Conservation (phyloP, 1,284 basidiomycete genomes). For the Coniophora puteana region DNA sequence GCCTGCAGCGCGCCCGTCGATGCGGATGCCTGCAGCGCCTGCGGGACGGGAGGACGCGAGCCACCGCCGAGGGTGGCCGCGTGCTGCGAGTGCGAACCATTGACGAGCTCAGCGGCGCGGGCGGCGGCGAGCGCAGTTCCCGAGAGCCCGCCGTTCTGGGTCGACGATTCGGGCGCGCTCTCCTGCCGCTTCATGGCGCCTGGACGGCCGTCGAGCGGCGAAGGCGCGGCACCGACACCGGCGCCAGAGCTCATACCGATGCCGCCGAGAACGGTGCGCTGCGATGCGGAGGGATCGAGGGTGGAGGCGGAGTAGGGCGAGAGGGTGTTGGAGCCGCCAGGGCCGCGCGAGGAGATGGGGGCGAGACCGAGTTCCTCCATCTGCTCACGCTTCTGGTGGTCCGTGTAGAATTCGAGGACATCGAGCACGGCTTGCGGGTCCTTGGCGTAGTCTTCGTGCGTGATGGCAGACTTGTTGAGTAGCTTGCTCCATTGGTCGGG, state of each 20-base stretch:
- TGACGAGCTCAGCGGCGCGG: slow-evolving; percentile 61
- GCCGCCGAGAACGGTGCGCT: too few species aligned
- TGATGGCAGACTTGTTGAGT: slow-evolving; percentile 94
- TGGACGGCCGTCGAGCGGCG: slow-evolving; percentile 35
- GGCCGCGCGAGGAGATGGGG: slow-evolving; percentile 21
- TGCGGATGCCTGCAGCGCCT: slow-evolving; percentile 22
- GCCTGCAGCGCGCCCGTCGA: slow-evolving; percentile 32
- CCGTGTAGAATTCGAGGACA: slow-evolving; percentile 97
- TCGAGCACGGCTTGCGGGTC: slow-evolving; percentile 97
- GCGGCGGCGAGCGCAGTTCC: slow-evolving; percentile 43
- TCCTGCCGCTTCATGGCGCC: slow-evolving; percentile 55
- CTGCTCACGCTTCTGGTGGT: slow-evolving; percentile 87
- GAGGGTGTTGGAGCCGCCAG: slow-evolving; percentile 22
- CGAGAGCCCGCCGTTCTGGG: slow-evolving; percentile 39
- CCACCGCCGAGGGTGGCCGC: slow-evolving; percentile 29
- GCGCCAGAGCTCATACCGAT: too few species aligned
- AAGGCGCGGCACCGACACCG: too few species aligned
- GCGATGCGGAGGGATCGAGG: too few species aligned
- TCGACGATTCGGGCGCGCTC: slow-evolving; percentile 43
- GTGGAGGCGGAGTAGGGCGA: slow-evolving; percentile 32
- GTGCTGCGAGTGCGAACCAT: slow-evolving; percentile 50
- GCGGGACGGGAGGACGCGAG: slow-evolving; percentile 28
- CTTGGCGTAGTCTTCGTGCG: slow-evolving; percentile 94
- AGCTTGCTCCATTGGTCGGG: slow-evolving; percentile 97
- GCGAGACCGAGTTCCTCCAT: slow-evolving; percentile 63